Evolutionary conservation across 2,329 filamentous ascomycete genomes (phyloP).

Genomic region (Trichoderma sp.): DNA sequence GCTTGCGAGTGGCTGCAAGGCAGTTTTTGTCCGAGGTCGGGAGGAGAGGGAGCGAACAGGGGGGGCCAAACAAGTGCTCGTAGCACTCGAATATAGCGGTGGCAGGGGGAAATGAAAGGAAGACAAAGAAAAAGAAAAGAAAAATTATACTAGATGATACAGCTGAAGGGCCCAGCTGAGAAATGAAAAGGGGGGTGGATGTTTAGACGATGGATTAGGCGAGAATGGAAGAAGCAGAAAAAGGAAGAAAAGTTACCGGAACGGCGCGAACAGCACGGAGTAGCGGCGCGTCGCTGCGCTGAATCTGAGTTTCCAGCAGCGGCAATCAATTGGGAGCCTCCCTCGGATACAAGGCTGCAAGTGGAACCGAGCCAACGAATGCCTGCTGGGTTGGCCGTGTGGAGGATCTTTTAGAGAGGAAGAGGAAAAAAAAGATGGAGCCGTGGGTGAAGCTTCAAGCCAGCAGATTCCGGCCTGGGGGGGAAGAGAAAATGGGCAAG

Average conservation of each 20-base stretch:
- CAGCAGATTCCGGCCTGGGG: neutral
- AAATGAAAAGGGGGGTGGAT: neutral
- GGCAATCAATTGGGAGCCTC: neutral
- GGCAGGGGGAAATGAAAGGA: neutral
- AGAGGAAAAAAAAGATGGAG: neutral
- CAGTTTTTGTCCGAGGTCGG: slow-evolving; percentile 16
- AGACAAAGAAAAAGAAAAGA: neutral
- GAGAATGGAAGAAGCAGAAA: neutral
- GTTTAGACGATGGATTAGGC: neutral
- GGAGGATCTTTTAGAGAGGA: neutral
- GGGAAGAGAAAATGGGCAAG: neutral
- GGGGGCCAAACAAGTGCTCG: neutral
- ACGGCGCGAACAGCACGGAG: neutral
- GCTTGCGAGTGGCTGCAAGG: slow-evolving; percentile 17
- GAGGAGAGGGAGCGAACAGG: slow-evolving; percentile 3
- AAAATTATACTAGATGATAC: neutral
- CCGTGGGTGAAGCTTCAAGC: neutral
- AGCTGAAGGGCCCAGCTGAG: neutral
- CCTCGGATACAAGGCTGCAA: slow-evolving; percentile 5
- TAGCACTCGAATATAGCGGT: neutral
- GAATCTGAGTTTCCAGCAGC: neutral
- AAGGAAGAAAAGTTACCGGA: neutral
- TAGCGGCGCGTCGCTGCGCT: neutral
- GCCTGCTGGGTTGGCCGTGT: neutral
- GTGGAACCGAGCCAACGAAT: neutral